Evolutionary conservation across 2,329 filamentous ascomycete genomes (phyloP).

Genomic region (Didymellaceae sp.): DNA sequence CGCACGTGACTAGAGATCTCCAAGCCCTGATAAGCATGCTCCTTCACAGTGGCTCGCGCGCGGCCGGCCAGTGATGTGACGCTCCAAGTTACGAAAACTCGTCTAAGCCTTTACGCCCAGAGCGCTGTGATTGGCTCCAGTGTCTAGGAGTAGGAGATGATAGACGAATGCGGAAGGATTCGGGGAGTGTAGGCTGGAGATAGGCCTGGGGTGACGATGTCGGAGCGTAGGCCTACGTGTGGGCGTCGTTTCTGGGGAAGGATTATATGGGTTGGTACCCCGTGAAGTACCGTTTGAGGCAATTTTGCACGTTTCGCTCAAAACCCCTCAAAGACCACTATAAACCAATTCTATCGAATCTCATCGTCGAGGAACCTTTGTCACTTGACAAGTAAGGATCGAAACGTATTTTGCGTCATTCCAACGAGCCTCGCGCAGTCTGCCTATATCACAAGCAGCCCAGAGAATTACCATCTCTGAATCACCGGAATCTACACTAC

Average conservation of each 20-base stretch:
- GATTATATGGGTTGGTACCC: slow-evolving; percentile 15
- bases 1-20: slow-evolving; percentile 8
- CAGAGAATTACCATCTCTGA: background rate
- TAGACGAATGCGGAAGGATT: slow-evolving; percentile 16
- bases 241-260: slow-evolving; percentile 5
- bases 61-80: slow-evolving; percentile 10
- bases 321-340: background rate
- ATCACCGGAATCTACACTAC: background rate
- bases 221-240: slow-evolving; percentile 14
- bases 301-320: slow-evolving; percentile 1
- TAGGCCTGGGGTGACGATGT: slow-evolving; percentile 18
- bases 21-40: slow-evolving; percentile 17
- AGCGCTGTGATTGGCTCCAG: slow-evolving; percentile 17
- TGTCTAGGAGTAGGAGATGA: slow-evolving; percentile 9
- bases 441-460: background rate
- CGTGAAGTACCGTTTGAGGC: slow-evolving; percentile 8
- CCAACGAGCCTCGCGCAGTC: background rate
- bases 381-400: background rate
- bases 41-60: slow-evolving; percentile 9
- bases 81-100: slow-evolving; percentile 16
- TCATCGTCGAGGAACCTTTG: background rate
- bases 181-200: slow-evolving; percentile 8
- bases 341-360: background rate
- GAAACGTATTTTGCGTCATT: background rate
- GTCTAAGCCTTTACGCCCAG: slow-evolving; percentile 11